Evolutionary conservation across 495 filamentous ascomycete species (phyloP), one percentile per base, ranked within the genome.

Genomic region (Bryoglossum gracile): DNA sequence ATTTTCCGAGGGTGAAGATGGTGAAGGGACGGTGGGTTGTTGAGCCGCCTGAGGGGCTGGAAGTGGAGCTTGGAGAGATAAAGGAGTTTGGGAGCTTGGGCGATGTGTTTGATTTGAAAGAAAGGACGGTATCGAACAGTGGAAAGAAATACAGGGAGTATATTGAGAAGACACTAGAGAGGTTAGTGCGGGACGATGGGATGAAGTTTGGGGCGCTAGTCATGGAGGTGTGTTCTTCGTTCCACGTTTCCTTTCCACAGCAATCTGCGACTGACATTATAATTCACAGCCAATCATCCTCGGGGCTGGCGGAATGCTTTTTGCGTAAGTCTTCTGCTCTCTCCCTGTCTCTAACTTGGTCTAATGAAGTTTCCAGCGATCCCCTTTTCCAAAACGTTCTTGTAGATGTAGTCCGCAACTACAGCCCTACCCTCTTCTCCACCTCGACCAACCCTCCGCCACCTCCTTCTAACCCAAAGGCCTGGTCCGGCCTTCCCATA

Each of bases 281-380:
- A 13, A 13, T 30, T 4, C 18, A n/a, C 30, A 46, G 59, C 86
- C 86, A 0, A 69, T 90, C 1, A 70, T 89, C 1, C 65, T 90
- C 4, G 86, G 86, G 16, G 85, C 86, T 0, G 85, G 83, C 6
- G 86, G 86, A 26, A 90, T 90, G 86, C 59, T 79, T 0, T 76
- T 89, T 57, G 82, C 77, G 81, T 84, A 63, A 66, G 80, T 58
- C 47, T 35, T 11, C 25, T 17, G 13, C n/a, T 10, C 46, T 13
- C 26, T 23, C n/a, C n/a, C n/a, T n/a, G n/a, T 34, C 32, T 36
- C 18, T 39, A 5, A 3, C 37, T 2, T 1, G 36, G 37, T 4
- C 21, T 45, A 42, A 45, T 41, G 22, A 45, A 14, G 28, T 10
- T 37, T 33, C 4, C 48, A 84, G 82, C 24, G 86, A 90, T 51